These are phyloP conservation scores for Lachnellula cervina DNA, from an alignment of 2,329 filamentous ascomycete species.

Conservation along the genomic window DNA sequence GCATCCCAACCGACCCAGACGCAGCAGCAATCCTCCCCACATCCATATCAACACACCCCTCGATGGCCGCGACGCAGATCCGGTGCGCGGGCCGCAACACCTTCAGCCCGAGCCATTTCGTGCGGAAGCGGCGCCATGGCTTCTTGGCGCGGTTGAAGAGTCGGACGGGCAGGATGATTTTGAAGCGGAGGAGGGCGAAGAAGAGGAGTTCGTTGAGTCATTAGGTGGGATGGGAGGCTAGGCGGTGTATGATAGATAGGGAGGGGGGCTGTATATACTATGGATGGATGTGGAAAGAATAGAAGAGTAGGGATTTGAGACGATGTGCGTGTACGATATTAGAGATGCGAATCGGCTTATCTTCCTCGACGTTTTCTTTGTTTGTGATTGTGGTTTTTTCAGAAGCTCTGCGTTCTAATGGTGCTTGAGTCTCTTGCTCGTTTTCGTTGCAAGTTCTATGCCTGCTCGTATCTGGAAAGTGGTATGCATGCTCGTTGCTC, in stretches of 20 bases:
- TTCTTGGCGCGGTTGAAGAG: conserved; percentile 32
- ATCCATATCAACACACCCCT: conserved; percentile 30
- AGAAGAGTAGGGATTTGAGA: not conserved
- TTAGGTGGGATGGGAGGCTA: conserved; percentile 12
- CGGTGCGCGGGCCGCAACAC: conserved; percentile 32
- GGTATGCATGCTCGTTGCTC: too few relatives aligned
- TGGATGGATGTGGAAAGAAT: not conserved
- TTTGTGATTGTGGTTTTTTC: too few relatives aligned
- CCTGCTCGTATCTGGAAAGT: too few relatives aligned
- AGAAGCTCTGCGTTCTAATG: too few relatives aligned
- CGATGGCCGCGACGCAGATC: conserved; percentile 27
- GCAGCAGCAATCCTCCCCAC: conserved; percentile 15
- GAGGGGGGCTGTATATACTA: not conserved
- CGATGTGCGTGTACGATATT: too few relatives aligned
- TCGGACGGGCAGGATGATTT: conserved; percentile 28
- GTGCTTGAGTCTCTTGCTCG: too few relatives aligned
- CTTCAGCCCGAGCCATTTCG: conserved; percentile 33
- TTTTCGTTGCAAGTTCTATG: too few relatives aligned
- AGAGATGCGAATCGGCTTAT: too few relatives aligned
- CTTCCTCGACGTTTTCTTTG: too few relatives aligned
- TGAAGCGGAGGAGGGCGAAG: conserved; percentile 30
- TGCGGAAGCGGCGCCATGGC: conserved; percentile 34
- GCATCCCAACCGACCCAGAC: not conserved
- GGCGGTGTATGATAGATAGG: not conserved
- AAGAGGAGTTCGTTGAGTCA: conserved; percentile 32